Evolutionary conservation across 2,329 filamentous ascomycete genomes (phyloP).

Genomic region (Leptosphaerulina australis): DNA sequence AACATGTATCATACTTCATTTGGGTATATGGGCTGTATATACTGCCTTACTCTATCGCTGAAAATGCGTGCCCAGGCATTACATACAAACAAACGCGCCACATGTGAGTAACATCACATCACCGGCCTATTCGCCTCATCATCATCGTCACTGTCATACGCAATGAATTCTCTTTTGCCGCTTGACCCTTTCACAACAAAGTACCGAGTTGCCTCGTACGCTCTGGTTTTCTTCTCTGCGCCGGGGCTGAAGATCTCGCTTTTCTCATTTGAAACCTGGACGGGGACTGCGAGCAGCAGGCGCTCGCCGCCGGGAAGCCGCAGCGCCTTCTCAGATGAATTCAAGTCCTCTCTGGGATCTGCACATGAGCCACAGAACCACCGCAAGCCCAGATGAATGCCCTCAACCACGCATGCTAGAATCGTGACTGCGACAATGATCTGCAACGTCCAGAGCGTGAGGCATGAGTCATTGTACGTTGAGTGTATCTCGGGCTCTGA

Average conservation of each 20-base stretch:
- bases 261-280: background rate
- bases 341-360: background rate
- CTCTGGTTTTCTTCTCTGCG: conserved; percentile 35
- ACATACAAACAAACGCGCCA: conserved; percentile 2
- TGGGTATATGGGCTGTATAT: conserved; percentile 17
- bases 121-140: conserved; percentile 43
- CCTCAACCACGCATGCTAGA: conserved; percentile 38
- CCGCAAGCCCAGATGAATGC: conserved; percentile 26
- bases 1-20: conserved; percentile 21
- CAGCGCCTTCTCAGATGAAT: conserved; percentile 15
- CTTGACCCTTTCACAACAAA: conserved; percentile 24
- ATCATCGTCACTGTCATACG: conserved; percentile 41
- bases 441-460: conserved; percentile 35
- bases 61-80: conserved; percentile 21
- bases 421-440: conserved; percentile 36
- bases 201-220: conserved; percentile 28
- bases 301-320: conserved; percentile 31
- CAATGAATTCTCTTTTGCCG: conserved; percentile 31
- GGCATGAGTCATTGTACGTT: conserved; percentile 32
- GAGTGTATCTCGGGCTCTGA: conserved; percentile 24
- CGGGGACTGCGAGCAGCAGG: conserved; percentile 29
- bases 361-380: conserved; percentile 23
- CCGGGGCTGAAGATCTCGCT: conserved; percentile 27
- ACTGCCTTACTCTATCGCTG: conserved; percentile 21
- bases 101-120: conserved; percentile 33